These are phyloP conservation scores for Aspergillus campestris DNA, from an alignment of 495 filamentous ascomycete species.

Conservation along the genomic window DNA sequence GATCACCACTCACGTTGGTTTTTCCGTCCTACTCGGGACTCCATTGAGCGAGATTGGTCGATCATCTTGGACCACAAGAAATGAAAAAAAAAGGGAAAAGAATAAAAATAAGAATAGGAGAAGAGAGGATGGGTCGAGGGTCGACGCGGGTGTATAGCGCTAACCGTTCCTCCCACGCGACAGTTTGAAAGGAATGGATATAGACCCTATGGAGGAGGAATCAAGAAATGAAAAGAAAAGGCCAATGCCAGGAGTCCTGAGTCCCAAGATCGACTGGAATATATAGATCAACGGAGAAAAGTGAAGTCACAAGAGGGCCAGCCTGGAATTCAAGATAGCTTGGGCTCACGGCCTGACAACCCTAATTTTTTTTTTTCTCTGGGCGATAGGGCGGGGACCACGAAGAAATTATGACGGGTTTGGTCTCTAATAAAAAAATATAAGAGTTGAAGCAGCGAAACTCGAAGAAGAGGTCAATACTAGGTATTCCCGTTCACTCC, in stretches of 20 bases:
- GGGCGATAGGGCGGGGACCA: constrained; percentile 15
- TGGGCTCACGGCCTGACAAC: constrained; percentile 6
- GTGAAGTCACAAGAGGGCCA: constrained; percentile 4
- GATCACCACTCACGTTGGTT: constrained; percentile 64
- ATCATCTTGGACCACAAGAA: constrained; percentile 32
- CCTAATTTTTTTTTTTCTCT: constrained; percentile 9
- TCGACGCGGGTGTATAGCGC: too few species aligned
- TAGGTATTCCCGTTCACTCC: constrained; percentile 40
- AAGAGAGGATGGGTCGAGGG: neutral
- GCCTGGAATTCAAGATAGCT: constrained; percentile 14
- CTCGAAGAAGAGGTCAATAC: constrained; percentile 9
- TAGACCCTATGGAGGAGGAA: constrained; percentile 5
- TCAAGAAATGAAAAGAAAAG: constrained; percentile 3
- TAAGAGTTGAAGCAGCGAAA: constrained; percentile 6
- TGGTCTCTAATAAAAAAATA: constrained; percentile 9
- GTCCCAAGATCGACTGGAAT: constrained; percentile 7
- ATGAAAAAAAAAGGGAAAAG: constrained; percentile 3
- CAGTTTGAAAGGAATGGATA: neutral
- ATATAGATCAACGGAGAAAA: constrained; percentile 7
- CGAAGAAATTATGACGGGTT: constrained; percentile 24
- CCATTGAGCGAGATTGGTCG: constrained; percentile 60
- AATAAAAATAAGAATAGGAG: constrained; percentile 1
- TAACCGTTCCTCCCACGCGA: too few species aligned
- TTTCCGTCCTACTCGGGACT: constrained; percentile 64
- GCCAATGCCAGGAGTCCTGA: constrained; percentile 5